Base-by-base conservation (phyloP, 805 yeast species). In the Hanseniaspora thailandica region DNA sequence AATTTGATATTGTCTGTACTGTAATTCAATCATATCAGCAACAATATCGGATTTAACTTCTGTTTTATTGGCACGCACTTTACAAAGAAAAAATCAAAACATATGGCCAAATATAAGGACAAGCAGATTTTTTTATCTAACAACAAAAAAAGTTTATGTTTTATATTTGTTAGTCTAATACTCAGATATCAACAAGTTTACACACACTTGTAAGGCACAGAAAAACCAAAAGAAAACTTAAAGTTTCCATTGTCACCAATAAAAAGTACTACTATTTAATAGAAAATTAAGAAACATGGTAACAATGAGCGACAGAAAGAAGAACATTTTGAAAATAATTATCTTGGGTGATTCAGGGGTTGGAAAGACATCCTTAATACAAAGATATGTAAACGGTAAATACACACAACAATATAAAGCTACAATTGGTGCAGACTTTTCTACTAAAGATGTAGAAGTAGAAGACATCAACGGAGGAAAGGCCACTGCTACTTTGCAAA, bases 311-410 rank as follows among this genome's bases (percentile, higher is more conserved):
- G 46, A 47, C 5, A 77, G 86, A 70, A 83, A 82, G 74, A 84
- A 84, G 66, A 82, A 87, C 31, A 73, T 84, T 58, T 71, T 85
- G 57, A 84, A 86, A 66, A 95, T 90, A 57, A 90, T 90, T 66
- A 88, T 90, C 53, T 75, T 90, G 52, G 98, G 98, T 39, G 97
- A 93, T 68, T 85, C 96, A 1, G 97, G 97, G 52, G 97, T 93
- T 45, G 98, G 98, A 26, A 90, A 90, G 72, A 90, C 97, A 28
- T 87, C 96, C 3, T 72, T 90, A 59, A 89, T 90, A 96, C 97
- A 90, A 68, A 96, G 90, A 67, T 90, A 87, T 69, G 96, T 93
- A 59, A 88, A 87, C 69, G 88, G 86, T 63, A 89, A 88, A 74
- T 90, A 90, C 70, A 80, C 88, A 39, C 90, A 89, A 60, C 97